Evolutionary conservation across 2,329 filamentous ascomycete genomes (phyloP), one percentile per base, ranked within the genome.

Genomic region (Talaromyces sp.): DNA sequence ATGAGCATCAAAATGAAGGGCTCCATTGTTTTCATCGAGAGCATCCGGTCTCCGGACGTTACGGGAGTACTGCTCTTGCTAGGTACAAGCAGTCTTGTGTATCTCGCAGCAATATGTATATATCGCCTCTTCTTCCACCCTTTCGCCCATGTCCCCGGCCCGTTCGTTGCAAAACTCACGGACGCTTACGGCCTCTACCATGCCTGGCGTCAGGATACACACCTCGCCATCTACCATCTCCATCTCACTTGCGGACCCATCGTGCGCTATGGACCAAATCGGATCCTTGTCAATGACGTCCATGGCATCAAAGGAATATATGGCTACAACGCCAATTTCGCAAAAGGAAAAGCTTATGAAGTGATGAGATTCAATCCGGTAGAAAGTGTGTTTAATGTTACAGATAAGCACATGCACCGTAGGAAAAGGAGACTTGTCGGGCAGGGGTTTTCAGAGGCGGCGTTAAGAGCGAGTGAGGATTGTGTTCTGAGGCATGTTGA

Each of bases 61-160:
- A 37, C 33, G 55, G 44, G 37, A 44, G 50, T 57, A 14, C 39
- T 52, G 2, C 9, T 46, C 1, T 23, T 61, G n/a, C 5, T 48
- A 5, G 21, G 28, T 37, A 35, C 40, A 42, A 31, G 4, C 12
- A 25, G 50, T 44, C 6, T 33, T 18, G n/a, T 56, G n/a, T 61
- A 61, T 18, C 3, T 57, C 7, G 28, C 18, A 11, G 46, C 50
- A 57, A 48, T 31, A 48, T 61, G 40, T 37, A 52, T 61, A 28
- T 61, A 61, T 21, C 60, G 50, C 21, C n/a, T 61, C 39, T 61
- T 55, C 40, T 35, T 61, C 28, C 60, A 61, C 40, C 60, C 60
- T 3, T 56, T 61, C 31, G 50, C 60, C 18, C 48, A 48, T 23
- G 35, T 61, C 14, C 60, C 60, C 14, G 60, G 50, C 8, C 60